Percentiles rank a stretch among this genome's conserved stretches.
Conservation (phyloP, 257 asterid species). For the Salvia hispanica region DNA sequence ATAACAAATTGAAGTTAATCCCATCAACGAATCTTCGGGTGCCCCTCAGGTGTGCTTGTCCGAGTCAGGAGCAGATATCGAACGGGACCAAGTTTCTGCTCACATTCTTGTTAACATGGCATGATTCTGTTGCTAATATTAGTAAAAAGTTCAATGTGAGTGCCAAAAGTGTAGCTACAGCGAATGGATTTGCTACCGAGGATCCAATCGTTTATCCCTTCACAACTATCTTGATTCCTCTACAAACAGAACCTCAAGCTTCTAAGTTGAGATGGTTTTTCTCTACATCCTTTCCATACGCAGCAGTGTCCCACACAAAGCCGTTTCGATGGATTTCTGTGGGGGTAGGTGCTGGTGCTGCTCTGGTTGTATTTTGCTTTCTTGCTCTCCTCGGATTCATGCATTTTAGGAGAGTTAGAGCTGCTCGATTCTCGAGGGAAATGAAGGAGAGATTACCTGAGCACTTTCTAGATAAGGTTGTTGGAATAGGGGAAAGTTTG, state of each 20-base stretch:
- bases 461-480: slow-evolving; percentile 41
- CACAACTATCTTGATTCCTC: slow-evolving; percentile 67
- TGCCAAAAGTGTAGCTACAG: slow-evolving; percentile 39
- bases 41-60: slow-evolving; percentile 80
- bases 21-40: slow-evolving; percentile 43
- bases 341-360: slow-evolving; percentile 55
- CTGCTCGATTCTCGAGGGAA: background rate
- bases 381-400: slow-evolving; percentile 32
- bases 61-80: slow-evolving; percentile 44
- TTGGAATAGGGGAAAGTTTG: slow-evolving; percentile 40
- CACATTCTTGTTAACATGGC: slow-evolving; percentile 48
- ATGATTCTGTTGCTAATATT: slow-evolving; percentile 38
- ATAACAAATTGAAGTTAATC: slow-evolving; percentile 23
- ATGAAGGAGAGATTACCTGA: slow-evolving; percentile 32
- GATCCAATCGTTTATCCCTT: slow-evolving; percentile 46
- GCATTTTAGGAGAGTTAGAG: slow-evolving; percentile 23
- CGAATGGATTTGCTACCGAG: slow-evolving; percentile 48
- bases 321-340: slow-evolving; percentile 30
- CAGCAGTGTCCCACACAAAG: slow-evolving; percentile 15
- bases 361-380: slow-evolving; percentile 47
- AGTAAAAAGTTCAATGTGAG: slow-evolving; percentile 47
- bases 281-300: slow-evolving; percentile 16
- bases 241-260: slow-evolving; percentile 40
- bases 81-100: slow-evolving; percentile 50
- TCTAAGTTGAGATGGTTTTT: slow-evolving; percentile 33